Evolutionary conservation across 1,139 yeast species (phyloP).

Genomic region (Candida labiduridarum): DNA sequence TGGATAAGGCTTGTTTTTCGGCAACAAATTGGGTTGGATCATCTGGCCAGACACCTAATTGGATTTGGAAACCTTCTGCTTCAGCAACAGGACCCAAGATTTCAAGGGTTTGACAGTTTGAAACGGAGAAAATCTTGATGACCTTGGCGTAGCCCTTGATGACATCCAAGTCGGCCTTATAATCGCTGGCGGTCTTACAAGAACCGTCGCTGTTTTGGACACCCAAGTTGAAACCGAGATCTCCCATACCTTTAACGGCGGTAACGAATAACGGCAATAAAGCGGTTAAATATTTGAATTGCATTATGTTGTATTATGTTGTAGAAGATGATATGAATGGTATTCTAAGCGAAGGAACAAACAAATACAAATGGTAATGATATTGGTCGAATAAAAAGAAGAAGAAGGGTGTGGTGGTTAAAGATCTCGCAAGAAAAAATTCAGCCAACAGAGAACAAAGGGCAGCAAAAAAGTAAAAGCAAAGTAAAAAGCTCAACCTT

Average conservation of each 20-base stretch:
- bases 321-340: background rate
- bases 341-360: background rate
- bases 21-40: slow-evolving; percentile 71
- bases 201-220: slow-evolving; percentile 67
- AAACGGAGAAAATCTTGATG: slow-evolving; percentile 81
- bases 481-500: too few relatives aligned
- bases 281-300: slow-evolving; percentile 32
- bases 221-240: slow-evolving; percentile 79
- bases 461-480: background rate
- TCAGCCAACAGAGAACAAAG: too few relatives aligned
- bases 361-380: background rate
- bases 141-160: slow-evolving; percentile 58
- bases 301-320: slow-evolving; percentile 26
- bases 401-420: background rate
- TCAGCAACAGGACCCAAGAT: slow-evolving; percentile 86
- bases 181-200: slow-evolving; percentile 74
- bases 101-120: slow-evolving; percentile 85
- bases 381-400: background rate
- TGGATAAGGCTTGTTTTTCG: slow-evolving; percentile 68
- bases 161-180: slow-evolving; percentile 59
- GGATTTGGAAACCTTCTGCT: slow-evolving; percentile 67
- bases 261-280: slow-evolving; percentile 36
- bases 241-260: slow-evolving; percentile 45
- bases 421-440: background rate
- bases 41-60: slow-evolving; percentile 90